Conservation (phyloP, 139 green algal genomes). For the Chlorella vulgaris region DNA sequence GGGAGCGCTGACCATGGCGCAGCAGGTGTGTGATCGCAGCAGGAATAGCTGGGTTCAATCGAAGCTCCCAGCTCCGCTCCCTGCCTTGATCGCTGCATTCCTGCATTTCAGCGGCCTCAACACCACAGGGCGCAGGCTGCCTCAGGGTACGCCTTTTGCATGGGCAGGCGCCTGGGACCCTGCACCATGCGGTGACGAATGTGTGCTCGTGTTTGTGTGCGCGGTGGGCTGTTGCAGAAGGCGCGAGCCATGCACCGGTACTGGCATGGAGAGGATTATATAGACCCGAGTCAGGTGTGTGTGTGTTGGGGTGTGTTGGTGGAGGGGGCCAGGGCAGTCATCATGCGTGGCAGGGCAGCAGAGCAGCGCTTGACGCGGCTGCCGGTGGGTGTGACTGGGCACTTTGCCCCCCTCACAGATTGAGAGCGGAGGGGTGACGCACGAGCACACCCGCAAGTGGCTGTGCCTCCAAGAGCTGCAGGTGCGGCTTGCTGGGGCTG, state of each 20-base stretch:
- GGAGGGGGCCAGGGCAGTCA: no score
- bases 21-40: conserved; percentile 51
- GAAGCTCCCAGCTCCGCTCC: neutral
- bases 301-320: no score
- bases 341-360: no score
- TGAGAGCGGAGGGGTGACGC: conserved; percentile 62
- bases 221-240: conserved; percentile 53
- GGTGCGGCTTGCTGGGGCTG: conserved; percentile 25
- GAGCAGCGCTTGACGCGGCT: no score
- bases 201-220: no score
- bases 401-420: no score
- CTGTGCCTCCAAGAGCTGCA: conserved; percentile 73
- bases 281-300: conserved; percentile 42
- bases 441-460: conserved; percentile 76
- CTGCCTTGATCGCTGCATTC: neutral
- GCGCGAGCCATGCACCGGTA: conserved; percentile 69
- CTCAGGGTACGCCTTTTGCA: no score
- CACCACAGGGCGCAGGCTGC: no score
- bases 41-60: neutral
- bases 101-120: no score
- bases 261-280: conserved; percentile 49
- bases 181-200: no score
- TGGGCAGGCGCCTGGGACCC: no score
- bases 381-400: no score
- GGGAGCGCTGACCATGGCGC: conserved; percentile 57